A percentile compares a stretch with the other conserved stretches of the same genome.
Evolutionary conservation across 164 flowering plant species (phyloP).

Genomic region (Magnolia changhungtana): DNA sequence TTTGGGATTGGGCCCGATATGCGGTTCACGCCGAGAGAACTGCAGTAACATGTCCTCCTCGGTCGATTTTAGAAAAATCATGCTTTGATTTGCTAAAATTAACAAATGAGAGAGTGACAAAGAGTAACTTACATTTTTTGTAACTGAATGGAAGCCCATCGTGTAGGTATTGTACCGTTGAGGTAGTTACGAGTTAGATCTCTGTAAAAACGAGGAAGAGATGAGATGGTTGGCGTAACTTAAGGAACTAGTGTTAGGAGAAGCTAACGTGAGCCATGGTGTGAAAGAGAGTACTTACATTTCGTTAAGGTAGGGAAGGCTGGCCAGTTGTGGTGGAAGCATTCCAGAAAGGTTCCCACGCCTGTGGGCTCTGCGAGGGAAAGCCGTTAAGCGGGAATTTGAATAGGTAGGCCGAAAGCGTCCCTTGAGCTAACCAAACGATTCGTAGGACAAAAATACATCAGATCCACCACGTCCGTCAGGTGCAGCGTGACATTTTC

Average conservation of each 20-base stretch:
- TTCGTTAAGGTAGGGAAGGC: slow-evolving; percentile 50
- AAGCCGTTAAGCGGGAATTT: no score
- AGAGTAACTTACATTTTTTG: slow-evolving; percentile 37
- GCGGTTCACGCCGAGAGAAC: slow-evolving; percentile 42
- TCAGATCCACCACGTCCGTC: no score
- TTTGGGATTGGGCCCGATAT: slow-evolving; percentile 23
- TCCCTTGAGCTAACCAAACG: no score
- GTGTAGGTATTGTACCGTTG: slow-evolving; percentile 58
- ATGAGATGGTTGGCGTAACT: background rate
- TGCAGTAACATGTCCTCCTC: slow-evolving; percentile 24
- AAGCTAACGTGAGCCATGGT: background rate
- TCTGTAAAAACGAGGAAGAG: slow-evolving; percentile 25
- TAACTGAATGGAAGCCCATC: slow-evolving; percentile 56
- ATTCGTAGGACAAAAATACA: no score
- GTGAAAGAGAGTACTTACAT: background rate
- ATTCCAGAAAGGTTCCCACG: slow-evolving; percentile 49
- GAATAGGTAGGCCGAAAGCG: background rate
- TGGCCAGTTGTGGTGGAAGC: slow-evolving; percentile 53
- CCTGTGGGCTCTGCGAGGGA: slow-evolving; percentile 8
- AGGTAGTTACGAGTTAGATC: slow-evolving; percentile 67
- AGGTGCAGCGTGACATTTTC: no score
- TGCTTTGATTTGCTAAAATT: no score
- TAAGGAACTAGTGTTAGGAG: background rate
- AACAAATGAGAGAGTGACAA: no score
- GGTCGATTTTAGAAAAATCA: no score